Evolutionary conservation across 2,329 filamentous ascomycete species (phyloP).

Genomic region (Nigrospora oryzae): DNA sequence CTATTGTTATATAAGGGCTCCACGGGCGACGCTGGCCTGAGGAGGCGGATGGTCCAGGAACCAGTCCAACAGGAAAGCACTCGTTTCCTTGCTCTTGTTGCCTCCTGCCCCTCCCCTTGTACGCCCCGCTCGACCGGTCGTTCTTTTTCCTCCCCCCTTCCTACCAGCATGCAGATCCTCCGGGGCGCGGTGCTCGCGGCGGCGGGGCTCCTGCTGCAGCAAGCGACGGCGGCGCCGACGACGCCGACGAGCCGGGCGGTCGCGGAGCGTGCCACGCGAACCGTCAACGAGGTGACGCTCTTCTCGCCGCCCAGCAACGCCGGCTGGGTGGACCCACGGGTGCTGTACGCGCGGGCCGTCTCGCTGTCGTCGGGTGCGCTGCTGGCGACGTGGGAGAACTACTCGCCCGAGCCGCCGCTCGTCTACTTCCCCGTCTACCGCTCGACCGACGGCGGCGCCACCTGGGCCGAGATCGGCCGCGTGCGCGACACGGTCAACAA

Average conservation of each 20-base stretch:
- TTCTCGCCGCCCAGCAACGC: conserved; percentile 29
- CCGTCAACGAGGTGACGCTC: conserved; percentile 21
- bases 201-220: neutral
- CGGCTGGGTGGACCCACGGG: conserved; percentile 29
- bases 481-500: conserved; percentile 56
- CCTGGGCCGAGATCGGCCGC: conserved; percentile 56
- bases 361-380: conserved; percentile 35
- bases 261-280: conserved; percentile 1
- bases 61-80: too few relatives aligned
- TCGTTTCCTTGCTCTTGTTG: too few relatives aligned
- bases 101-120: too few relatives aligned
- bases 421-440: conserved; percentile 47
- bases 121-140: too few relatives aligned
- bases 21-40: too few relatives aligned
- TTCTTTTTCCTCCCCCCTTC: too few relatives aligned
- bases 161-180: conserved; percentile 2
- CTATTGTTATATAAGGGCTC: too few relatives aligned
- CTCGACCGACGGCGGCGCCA: conserved; percentile 44
- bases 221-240: neutral
- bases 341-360: conserved; percentile 34
- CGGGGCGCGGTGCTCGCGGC: conserved; percentile 1
- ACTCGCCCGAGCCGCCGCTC: conserved; percentile 45
- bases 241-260: neutral
- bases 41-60: too few relatives aligned
- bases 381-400: conserved; percentile 47